phyloP scores from a whole-genome alignment of 1,284 basidiomycete genomes.

The Ceratobasidium sp. region DNA sequence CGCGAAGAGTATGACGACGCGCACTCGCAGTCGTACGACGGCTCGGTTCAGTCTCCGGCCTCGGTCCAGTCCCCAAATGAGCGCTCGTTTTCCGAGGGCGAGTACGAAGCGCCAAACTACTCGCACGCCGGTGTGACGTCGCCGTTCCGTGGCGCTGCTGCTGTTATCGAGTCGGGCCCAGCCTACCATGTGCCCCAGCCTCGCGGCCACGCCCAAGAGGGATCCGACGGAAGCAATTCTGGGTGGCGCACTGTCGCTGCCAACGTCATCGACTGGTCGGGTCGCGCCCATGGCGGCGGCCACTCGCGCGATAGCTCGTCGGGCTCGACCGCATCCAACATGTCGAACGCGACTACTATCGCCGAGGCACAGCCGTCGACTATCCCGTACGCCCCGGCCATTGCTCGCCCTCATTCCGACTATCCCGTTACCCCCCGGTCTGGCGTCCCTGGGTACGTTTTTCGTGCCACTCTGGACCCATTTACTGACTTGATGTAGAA shows the following conservation, averaged over 20 bases:
- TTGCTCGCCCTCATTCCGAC: conserved; percentile 23
- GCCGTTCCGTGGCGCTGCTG: conserved; percentile 33
- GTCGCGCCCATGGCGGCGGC: conserved; percentile 35
- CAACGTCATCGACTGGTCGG: conserved; percentile 39
- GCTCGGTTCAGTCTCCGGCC: conserved; percentile 36
- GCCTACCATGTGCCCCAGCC: conserved; percentile 29
- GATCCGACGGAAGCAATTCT: conserved; percentile 41
- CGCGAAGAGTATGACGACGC: conserved; percentile 38
- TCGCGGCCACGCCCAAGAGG: conserved; percentile 37
- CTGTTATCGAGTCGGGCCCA: conserved; percentile 24
- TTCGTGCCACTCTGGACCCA: not conserved
- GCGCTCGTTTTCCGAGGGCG: conserved; percentile 34
- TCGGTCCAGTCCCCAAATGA: conserved; percentile 42
- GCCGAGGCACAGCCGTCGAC: conserved; percentile 21
- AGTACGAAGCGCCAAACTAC: conserved; percentile 28
- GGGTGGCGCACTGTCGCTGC: conserved; percentile 42
- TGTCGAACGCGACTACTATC: conserved; percentile 26
- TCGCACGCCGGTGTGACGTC: not conserved
- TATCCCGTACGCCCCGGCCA: conserved; percentile 13
- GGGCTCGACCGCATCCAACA: conserved; percentile 30
- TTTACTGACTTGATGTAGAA: conserved; percentile 19
- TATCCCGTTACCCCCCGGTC: conserved; percentile 40
- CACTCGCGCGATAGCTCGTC: conserved; percentile 42
- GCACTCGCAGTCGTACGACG: conserved; percentile 35
- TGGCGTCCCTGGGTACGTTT: conserved; percentile 18